Evolutionary conservation across 2,329 filamentous ascomycete species (phyloP).

Genomic region (Ilyonectria mors-panacis): DNA sequence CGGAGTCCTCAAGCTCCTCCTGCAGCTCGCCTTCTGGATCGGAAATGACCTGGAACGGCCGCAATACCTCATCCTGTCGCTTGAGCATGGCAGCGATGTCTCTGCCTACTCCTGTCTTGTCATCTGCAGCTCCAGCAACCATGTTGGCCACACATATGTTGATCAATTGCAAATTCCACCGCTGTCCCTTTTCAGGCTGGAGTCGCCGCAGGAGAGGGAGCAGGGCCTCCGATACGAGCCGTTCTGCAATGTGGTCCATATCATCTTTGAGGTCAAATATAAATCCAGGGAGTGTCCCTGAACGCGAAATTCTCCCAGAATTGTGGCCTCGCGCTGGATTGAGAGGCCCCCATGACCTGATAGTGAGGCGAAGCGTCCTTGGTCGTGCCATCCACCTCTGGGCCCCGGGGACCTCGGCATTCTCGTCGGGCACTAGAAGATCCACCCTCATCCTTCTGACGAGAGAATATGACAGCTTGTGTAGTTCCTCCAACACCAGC

Average conservation of each 20-base stretch:
- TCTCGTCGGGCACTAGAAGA: constrained; percentile 70
- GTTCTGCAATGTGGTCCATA: constrained; percentile 74
- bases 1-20: constrained; percentile 45
- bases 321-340: constrained; percentile 65
- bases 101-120: constrained; percentile 71
- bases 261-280: constrained; percentile 75
- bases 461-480: constrained; percentile 78
- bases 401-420: constrained; percentile 50
- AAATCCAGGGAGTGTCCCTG: constrained; percentile 79
- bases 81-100: constrained; percentile 90
- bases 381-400: constrained; percentile 83
- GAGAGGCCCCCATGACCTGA: constrained; percentile 69
- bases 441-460: constrained; percentile 85
- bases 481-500: constrained; percentile 77
- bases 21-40: constrained; percentile 53
- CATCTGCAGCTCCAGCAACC: constrained; percentile 68
- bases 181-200: constrained; percentile 74
- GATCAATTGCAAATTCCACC: constrained; percentile 86
- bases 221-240: constrained; percentile 78
- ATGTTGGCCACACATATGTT: constrained; percentile 94
- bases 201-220: constrained; percentile 82
- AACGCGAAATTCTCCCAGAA: constrained; percentile 82
- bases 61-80: constrained; percentile 78
- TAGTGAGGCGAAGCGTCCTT: constrained; percentile 84
- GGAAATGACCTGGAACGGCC: constrained; percentile 72